A percentile compares a stretch with the other conserved stretches of the same genome.
phyloP scores from a whole-genome alignment of 106 monocot species.

The Phalaenopsis aphrodite region DNA sequence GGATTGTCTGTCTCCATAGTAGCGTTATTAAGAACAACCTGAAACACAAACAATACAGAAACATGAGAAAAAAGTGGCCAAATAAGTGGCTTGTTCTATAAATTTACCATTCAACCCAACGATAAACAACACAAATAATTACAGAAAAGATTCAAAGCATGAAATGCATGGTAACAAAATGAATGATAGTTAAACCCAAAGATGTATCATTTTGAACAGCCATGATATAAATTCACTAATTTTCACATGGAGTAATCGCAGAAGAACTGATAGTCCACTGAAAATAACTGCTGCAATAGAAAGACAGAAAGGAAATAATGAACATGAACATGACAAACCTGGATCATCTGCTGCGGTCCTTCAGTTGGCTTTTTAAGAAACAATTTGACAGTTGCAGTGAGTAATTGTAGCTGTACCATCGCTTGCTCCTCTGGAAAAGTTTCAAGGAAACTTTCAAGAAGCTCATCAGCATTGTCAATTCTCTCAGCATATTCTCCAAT shows the following conservation, averaged over 20 bases:
- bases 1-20: slow-evolving; percentile 99
- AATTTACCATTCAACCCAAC: background rate
- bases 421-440: slow-evolving; percentile 96
- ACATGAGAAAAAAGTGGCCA: background rate
- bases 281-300: background rate
- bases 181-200: background rate
- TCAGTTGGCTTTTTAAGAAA: slow-evolving; percentile 99
- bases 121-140: background rate
- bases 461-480: slow-evolving; percentile 99
- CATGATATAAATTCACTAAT: background rate
- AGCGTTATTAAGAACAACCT: slow-evolving; percentile 97
- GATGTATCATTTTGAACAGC: too few species aligned
- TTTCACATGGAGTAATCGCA: background rate
- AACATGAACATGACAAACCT: slow-evolving; percentile 36
- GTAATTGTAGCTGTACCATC: slow-evolving; percentile 82
- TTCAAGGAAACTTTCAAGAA: slow-evolving; percentile 96
- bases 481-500: slow-evolving; percentile 99
- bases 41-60: background rate
- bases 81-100: background rate
- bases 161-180: background rate
- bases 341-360: slow-evolving; percentile 99
- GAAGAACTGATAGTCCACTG: background rate
- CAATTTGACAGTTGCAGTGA: slow-evolving; percentile 97
- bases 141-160: background rate
- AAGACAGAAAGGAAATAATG: background rate